Base-by-base conservation (phyloP, 2,329 filamentous ascomycete species). In the Colletotrichum eremochloae region DNA sequence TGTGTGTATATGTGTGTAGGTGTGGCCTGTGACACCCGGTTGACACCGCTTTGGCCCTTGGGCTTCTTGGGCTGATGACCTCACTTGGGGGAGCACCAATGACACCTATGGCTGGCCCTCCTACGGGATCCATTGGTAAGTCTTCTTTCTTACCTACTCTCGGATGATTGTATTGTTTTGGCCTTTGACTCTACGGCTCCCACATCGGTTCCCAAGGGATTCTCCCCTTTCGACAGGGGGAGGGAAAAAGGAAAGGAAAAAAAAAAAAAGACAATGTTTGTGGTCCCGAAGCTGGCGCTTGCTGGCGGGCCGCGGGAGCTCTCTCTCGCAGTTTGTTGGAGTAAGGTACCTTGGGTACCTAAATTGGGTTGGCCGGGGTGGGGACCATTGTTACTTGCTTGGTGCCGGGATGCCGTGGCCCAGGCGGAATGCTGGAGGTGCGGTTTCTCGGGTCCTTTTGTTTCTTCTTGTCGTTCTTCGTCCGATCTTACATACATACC, bases 1-100 rank as follows among this genome's bases (percentile, higher is more conserved):
- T 7, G 18, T 14, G 40, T 18, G 50, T 33, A 15, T 29, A 7
- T 15, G 61, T 31, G 53, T 38, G 24, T 24, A 24, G 24, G 24
- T 38, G 53, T 48, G 60, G 12, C 60, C 33, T 50, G 60, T 50
- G 60, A 29, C 44, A 52, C 60, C 60, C n/a, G 60, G n/a, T 4
- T 52, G 60, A 40, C 46, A 50, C 60, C 60, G 60, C 60, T 52
- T 63, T 63, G 60, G 60, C 60, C n/a, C 42, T 57, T 36, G 18
- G 31, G 44, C 40, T n/a, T 38, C n/a, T 38, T 62, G 20, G 60
- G 46, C 31, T 9, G 46, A 33, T 48, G 58, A 48, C 52, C 5
- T 53, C 50, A 18, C 29, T 33, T 29, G 12, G 48, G 24, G 24
- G 48, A 11, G 48, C n/a, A 31, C 52, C 52, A 33, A 20, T 31